A percentile compares a stretch with the other conserved stretches of the same genome.
Evolutionary conservation across 75 land plant genomes (phyloP).

Genomic region (Gnetum montanum): DNA sequence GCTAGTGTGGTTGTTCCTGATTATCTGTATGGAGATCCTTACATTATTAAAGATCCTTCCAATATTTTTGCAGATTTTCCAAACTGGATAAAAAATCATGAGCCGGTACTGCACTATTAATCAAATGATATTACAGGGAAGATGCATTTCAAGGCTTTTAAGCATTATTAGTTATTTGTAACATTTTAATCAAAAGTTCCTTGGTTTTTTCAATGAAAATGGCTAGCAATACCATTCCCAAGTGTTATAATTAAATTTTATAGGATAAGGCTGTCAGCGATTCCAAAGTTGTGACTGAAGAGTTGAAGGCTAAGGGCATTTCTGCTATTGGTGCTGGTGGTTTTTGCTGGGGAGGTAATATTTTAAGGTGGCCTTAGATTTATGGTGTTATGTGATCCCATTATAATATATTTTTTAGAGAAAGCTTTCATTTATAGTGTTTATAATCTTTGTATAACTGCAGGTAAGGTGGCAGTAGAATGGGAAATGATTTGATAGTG

Average conservation of each 20-base stretch:
- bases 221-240: too few species aligned
- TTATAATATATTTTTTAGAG: neutral
- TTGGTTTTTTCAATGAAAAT: too few species aligned
- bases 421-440: neutral
- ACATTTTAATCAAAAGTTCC: too few species aligned
- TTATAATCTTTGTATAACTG: neutral
- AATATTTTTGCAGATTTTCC: slow-evolving; percentile 5
- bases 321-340: slow-evolving; percentile 57
- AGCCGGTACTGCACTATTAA: slow-evolving; percentile 11
- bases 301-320: slow-evolving; percentile 40
- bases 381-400: too few species aligned
- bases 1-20: slow-evolving; percentile 30
- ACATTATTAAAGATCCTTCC: neutral
- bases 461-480: slow-evolving; percentile 49
- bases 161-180: too few species aligned
- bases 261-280: slow-evolving; percentile 54
- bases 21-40: slow-evolving; percentile 14
- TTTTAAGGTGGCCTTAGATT: too few species aligned
- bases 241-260: too few species aligned
- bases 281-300: slow-evolving; percentile 40
- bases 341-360: slow-evolving; percentile 88
- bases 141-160: too few species aligned
- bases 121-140: too few species aligned
- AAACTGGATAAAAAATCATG: slow-evolving; percentile 9
- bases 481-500: slow-evolving; percentile 20